Base-by-base conservation (phyloP, 768 basidiomycete genomes). In the Hericium coralloides region DNA sequence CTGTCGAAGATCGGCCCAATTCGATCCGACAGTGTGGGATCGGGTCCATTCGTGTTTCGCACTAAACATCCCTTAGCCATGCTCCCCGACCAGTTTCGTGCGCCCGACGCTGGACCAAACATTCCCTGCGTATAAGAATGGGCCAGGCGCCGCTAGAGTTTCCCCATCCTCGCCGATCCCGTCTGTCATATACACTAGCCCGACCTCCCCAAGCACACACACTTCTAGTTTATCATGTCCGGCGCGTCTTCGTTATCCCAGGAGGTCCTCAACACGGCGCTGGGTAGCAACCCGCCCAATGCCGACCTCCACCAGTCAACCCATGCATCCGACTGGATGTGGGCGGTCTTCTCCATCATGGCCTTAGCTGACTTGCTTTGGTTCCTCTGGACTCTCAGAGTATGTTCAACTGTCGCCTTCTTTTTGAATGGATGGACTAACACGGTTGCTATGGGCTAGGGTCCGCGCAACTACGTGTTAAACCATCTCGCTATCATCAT, bases 311-410 rank as follows among this genome's bases (percentile, higher is more conserved):
- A 77, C 66, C 76, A 81, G 65, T 75, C 74, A 53, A 70, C 64
- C 12, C 61, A 67, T 59, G 79, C 74, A 3, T 79, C 79, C 0
- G 72, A 80, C 65, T 82, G 76, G 77, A 65, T 78, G 12, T 83
- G 79, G 79, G 73, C 79, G 0, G 79, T 78, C 17, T 80, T 81
- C 59, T 72, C 78, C 9, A 38, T 81, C 59, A 79, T 82, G 75
- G 63, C 72, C 3, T 12, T 77, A 3, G 71, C 71, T 18, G 74
- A 76, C 60, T 53, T 80, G 38, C 52, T 65, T 48, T 62, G 72
- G 49, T 55, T 78, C 18, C 66, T 57, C 37, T 76, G 74, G 70
- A 67, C 69, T 26, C 72, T 72, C 61, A 55, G 69, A 56, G 68
- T 69, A 58, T 25, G 74, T 57, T 7, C 17, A 14, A 41, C 5